Percentiles rank a stretch among this genome's conserved stretches.
Evolutionary conservation across 768 basidiomycete species (phyloP).

Genomic region (Hypholoma sublateritium): DNA sequence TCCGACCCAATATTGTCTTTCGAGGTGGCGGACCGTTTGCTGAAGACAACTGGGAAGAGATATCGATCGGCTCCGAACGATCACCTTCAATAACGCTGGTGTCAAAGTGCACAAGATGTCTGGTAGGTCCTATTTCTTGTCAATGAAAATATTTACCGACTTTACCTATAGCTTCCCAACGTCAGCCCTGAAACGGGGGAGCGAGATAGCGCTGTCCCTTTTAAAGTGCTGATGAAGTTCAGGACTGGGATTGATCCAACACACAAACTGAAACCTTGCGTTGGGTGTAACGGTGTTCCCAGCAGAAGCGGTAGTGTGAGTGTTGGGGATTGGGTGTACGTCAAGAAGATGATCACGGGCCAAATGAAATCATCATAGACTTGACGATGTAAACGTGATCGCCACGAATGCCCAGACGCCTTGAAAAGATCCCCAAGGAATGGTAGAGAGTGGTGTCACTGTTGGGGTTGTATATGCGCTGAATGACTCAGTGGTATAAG

Average conservation of each 20-base stretch:
- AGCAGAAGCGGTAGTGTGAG: slow-evolving; percentile 47
- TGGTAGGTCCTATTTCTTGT: slow-evolving; percentile 42
- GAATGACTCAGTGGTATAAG: too few species aligned
- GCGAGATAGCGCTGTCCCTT: slow-evolving; percentile 73
- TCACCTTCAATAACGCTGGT: slow-evolving; percentile 56
- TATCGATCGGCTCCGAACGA: slow-evolving; percentile 45
- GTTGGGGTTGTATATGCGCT: too few species aligned
- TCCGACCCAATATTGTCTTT: slow-evolving; percentile 76
- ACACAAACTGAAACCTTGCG: slow-evolving; percentile 52
- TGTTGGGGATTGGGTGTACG: slow-evolving; percentile 62
- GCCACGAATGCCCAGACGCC: not conserved
- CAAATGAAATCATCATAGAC: not conserved
- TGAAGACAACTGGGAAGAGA: slow-evolving; percentile 70
- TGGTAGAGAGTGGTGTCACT: too few species aligned
- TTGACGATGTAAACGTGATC: not conserved
- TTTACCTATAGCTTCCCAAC: slow-evolving; percentile 60
- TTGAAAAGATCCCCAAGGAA: not conserved
- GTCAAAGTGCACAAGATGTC: slow-evolving; percentile 67
- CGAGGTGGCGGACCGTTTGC: slow-evolving; percentile 67
- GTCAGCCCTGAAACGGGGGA: slow-evolving; percentile 63
- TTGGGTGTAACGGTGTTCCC: slow-evolving; percentile 67
- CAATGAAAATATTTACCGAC: not conserved
- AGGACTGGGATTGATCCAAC: slow-evolving; percentile 56
- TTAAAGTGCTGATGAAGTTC: slow-evolving; percentile 74
- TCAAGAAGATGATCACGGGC: slow-evolving; percentile 36